Evolutionary conservation across 2,329 filamentous ascomycete genomes (phyloP).

Genomic region (Cladosporium phlei): DNA sequence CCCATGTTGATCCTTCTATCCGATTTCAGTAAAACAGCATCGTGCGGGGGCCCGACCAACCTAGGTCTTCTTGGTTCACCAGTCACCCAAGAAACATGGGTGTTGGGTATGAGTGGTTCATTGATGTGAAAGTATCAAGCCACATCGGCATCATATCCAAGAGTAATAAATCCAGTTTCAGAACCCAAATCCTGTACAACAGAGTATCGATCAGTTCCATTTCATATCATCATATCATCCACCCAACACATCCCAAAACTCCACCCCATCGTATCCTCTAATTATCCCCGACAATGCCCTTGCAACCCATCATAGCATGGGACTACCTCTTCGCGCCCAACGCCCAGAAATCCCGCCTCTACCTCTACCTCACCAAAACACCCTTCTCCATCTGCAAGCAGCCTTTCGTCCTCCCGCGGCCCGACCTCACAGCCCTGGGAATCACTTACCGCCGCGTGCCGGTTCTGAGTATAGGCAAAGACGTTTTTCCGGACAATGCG

Average conservation of each 20-base stretch:
- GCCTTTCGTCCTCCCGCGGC: conserved; percentile 24
- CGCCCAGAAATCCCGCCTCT: conserved; percentile 22
- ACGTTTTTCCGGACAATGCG: conserved; percentile 25
- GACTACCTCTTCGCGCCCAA: conserved; percentile 23
- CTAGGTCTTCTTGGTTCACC: no score
- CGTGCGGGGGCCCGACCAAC: no score
- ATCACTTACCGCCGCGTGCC: conserved; percentile 26
- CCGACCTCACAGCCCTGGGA: conserved; percentile 20
- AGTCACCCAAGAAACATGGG: not conserved
- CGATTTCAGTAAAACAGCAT: not conserved
- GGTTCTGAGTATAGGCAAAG: conserved; percentile 24
- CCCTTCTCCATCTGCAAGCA: conserved; percentile 26
- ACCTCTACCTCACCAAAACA: conserved; percentile 18
- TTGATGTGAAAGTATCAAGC: not conserved
- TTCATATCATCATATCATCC: not conserved
- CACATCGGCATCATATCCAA: not conserved
- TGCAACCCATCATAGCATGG: conserved; percentile 14
- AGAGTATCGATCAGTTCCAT: not conserved
- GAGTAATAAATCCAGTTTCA: not conserved
- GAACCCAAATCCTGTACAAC: not conserved
- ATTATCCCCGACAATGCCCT: not conserved
- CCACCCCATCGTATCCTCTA: not conserved
- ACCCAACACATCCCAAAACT: not conserved
- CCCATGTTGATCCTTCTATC: not conserved
- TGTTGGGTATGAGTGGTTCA: not conserved